Evolutionary conservation across 2,329 filamentous ascomycete genomes (phyloP).

Genomic region (Thielaviopsis cerberus): DNA sequence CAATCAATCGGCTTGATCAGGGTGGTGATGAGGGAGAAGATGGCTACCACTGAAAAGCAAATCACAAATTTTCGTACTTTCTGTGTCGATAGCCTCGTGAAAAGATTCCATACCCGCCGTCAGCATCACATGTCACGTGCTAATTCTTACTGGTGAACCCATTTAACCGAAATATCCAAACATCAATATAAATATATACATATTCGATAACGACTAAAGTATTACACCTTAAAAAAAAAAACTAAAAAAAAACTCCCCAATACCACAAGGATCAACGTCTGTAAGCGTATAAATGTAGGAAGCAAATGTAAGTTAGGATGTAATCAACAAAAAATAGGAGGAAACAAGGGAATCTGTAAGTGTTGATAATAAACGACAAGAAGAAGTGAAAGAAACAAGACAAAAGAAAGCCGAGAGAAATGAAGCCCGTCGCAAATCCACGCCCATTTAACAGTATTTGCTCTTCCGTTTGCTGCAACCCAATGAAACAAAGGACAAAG

Average conservation of each 20-base stretch:
- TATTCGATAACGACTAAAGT: not conserved
- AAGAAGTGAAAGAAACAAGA: not conserved
- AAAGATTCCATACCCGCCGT: no score
- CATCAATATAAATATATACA: no score
- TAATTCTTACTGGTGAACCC: no score
- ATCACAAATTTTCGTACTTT: no score
- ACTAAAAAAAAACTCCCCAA: not conserved
- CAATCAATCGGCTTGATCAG: no score
- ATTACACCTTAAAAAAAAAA: no score
- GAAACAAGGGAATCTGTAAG: not conserved
- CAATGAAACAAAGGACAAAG: slow-evolving; percentile 10
- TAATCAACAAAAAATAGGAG: not conserved
- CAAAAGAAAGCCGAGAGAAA: not conserved
- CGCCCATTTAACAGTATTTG: not conserved
- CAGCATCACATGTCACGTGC: not conserved
- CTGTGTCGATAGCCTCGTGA: no score
- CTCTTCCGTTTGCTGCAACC: not conserved
- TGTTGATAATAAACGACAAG: slow-evolving; percentile 1
- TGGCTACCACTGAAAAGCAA: no score
- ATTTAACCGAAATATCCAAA: no score
- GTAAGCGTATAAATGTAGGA: not conserved
- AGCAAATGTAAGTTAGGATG: not conserved
- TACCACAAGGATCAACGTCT: not conserved
- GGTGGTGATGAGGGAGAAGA: no score
- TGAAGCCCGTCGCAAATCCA: not conserved